Evolutionary conservation across 805 yeast species (phyloP), one percentile per base, ranked within the genome.

Genomic region (Candida fluviatilis): DNA sequence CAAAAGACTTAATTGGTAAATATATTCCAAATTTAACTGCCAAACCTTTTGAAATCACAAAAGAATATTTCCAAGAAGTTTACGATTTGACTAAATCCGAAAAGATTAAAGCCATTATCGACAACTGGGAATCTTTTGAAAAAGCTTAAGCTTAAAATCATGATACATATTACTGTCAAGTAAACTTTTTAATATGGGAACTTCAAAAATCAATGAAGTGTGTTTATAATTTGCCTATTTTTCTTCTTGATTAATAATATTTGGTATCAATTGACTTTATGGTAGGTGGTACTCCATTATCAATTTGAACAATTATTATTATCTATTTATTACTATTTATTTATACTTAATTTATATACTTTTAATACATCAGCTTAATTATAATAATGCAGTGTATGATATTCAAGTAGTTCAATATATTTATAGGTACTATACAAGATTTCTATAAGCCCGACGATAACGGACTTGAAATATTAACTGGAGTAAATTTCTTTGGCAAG

Each of bases 1-100:
- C 96, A 44, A 84, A 93, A 45, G 87, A 88, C 64, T 77, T 93
- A 69, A 80, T 87, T 53, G 90, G 90, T 60, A 93, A 90, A 73
- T 93, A 95, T 69, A 90, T 93, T 75, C 99, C 99, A 50, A 93
- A 93, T 75, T 79, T 93, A 75, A 95, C 99, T 49, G 99, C 99
- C 47, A 87, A 80, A 71, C 99, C 99, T 52, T 93, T 93, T 64
- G 81, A 84, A 69, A 83, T 93, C 52, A 84, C 98, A 30, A 93
- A 88, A 73, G 98, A 90, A 65, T 93, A 93, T 73, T 93, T 93
- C 74, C 84, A 95, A 73, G 95, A 87, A 54, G 99, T 93, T 38
- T 93, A 91, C 62, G 78, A 82, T 42, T 77, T 93, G 64, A 93
- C 99, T 36, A 82, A 84, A 31, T 85, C 95, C 36, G 95, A 87